Evolutionary conservation across 2,329 filamentous ascomycete genomes (phyloP).

Genomic region (Nectriaceae sp.): DNA sequence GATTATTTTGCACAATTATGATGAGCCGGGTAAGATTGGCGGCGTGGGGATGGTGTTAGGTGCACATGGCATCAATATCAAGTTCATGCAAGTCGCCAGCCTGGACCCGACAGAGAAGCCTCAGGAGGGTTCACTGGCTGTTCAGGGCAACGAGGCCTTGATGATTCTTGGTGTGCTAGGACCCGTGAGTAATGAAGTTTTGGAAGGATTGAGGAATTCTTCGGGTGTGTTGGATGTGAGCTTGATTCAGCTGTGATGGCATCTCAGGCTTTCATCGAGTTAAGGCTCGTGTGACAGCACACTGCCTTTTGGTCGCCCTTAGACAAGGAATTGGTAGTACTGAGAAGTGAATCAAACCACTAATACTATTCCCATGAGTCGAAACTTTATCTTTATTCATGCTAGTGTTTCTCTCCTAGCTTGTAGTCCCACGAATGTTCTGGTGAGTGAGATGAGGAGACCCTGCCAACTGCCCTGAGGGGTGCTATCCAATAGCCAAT

Average conservation of each 20-base stretch:
- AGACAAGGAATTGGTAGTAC: no score
- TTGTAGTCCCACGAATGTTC: no score
- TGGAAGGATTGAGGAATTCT: conserved; percentile 48
- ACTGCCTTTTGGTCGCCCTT: no score
- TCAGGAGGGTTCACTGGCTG: conserved; percentile 19
- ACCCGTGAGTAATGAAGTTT: conserved; percentile 58
- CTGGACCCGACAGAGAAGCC: conserved; percentile 38
- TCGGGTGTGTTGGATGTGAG: conserved; percentile 60
- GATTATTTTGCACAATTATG: conserved; percentile 80
- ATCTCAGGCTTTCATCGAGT: conserved; percentile 5
- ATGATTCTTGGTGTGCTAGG: conserved; percentile 80
- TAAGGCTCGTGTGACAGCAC: no score
- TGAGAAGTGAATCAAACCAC: no score
- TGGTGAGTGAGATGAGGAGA: no score
- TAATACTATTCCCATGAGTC: no score
- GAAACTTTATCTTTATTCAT: no score
- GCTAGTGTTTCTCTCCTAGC: no score
- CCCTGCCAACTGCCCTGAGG: no score
- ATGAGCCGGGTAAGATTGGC: conserved; percentile 81
- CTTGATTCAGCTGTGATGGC: conserved; percentile 46
- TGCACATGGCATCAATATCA: conserved; percentile 72
- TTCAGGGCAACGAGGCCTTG: conserved; percentile 64
- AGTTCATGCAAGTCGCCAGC: conserved; percentile 73
- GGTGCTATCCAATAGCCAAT: no score
- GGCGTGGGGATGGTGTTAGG: conserved; percentile 73